Conservation (phyloP, 2,329 filamentous ascomycete genomes). For the Xylariaceae sp. region DNA sequence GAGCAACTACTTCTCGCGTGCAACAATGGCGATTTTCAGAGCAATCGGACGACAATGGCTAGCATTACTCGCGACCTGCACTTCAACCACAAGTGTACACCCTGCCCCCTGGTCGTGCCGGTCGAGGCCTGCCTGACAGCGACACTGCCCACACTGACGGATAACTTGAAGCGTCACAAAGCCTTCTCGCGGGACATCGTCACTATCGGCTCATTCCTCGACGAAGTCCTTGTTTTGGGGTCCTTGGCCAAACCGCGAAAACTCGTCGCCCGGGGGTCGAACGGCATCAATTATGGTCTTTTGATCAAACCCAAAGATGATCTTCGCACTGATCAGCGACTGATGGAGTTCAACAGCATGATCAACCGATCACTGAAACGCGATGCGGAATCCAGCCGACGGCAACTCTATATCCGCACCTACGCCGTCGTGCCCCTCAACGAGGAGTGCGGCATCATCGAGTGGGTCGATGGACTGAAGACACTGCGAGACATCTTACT, state of each 20-base stretch:
- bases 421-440: constrained; percentile 96
- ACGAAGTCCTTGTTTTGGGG: constrained; percentile 84
- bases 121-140: constrained; percentile 81
- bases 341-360: constrained; percentile 99
- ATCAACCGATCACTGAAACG: constrained; percentile 93
- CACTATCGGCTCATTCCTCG: constrained; percentile 74
- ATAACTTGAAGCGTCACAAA: constrained; percentile 71
- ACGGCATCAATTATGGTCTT: constrained; percentile 83
- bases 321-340: constrained; percentile 89
- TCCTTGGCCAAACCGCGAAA: constrained; percentile 91
- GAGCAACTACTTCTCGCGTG: constrained; percentile 79
- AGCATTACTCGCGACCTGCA: constrained; percentile 73
- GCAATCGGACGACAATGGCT: constrained; percentile 61
- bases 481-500: constrained; percentile 89
- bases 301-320: constrained; percentile 98
- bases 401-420: constrained; percentile 91
- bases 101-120: constrained; percentile 82
- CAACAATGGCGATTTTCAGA: constrained; percentile 69
- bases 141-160: constrained; percentile 70
- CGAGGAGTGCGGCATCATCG: constrained; percentile 95
- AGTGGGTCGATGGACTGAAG: constrained; percentile 97
- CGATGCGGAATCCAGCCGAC: constrained; percentile 83
- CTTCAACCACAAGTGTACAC: constrained; percentile 80
- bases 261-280: constrained; percentile 80
- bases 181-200: constrained; percentile 85